phyloP scores from a whole-genome alignment of 2,329 filamentous ascomycete genomes.

The Chrysosporium keratinophilum region DNA sequence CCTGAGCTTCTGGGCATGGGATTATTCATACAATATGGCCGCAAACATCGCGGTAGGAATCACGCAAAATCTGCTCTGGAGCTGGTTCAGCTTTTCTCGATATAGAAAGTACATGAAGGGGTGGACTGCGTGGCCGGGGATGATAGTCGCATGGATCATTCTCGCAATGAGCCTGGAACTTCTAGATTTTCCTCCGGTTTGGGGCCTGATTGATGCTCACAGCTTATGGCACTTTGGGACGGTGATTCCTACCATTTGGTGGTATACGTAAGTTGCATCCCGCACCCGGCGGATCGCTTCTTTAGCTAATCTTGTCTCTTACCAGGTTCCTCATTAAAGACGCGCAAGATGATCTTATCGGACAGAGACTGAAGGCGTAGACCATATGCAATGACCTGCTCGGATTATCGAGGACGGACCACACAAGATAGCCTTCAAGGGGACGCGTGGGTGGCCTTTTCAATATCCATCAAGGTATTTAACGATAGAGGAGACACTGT shows the following conservation, averaged over 20 bases:
- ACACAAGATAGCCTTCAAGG: background rate
- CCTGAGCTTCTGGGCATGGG: slow-evolving; percentile 75
- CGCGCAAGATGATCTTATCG: slow-evolving; percentile 68
- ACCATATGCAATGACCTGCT: background rate
- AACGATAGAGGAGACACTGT: no score
- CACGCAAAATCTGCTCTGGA: slow-evolving; percentile 76
- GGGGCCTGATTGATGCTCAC: slow-evolving; percentile 80
- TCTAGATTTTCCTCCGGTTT: slow-evolving; percentile 80
- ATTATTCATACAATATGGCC: slow-evolving; percentile 97
- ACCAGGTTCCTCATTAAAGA: slow-evolving; percentile 76
- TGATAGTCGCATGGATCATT: slow-evolving; percentile 86
- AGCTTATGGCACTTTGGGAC: slow-evolving; percentile 93
- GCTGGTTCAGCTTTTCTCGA: slow-evolving; percentile 63
- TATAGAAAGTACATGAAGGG: slow-evolving; percentile 60
- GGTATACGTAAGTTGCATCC: slow-evolving; percentile 70
- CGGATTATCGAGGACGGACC: no score
- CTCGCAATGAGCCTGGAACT: slow-evolving; percentile 92
- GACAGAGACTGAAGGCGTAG: slow-evolving; percentile 57
- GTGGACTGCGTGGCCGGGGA: slow-evolving; percentile 82
- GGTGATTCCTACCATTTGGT: slow-evolving; percentile 74
- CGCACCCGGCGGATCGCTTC: background rate
- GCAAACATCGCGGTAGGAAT: slow-evolving; percentile 79
- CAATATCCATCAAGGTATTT: no score
- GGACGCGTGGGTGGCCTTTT: background rate
- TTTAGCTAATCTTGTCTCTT: background rate